Conservation (phyloP, 352 stramenopile species). For the Phytophthora megakarya region DNA sequence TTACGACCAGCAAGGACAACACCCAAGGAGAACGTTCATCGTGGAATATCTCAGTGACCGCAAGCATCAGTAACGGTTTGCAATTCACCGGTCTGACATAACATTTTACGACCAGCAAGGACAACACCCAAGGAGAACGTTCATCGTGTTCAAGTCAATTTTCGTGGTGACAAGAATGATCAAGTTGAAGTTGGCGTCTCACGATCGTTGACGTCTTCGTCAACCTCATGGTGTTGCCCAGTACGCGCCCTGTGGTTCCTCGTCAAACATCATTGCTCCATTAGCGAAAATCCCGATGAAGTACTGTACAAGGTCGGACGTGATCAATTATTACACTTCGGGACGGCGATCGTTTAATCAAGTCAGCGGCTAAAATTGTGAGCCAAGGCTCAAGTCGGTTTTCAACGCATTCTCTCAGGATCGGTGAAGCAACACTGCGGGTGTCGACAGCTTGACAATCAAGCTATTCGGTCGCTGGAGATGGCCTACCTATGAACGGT, state of each 20-base stretch:
- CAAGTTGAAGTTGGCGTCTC: conserved; percentile 2
- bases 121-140: not conserved
- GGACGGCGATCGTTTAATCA: too few species aligned
- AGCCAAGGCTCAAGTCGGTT: too few species aligned
- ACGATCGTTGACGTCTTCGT: conserved; percentile 2
- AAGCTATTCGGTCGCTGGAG: conserved; percentile 12
- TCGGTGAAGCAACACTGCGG: conserved; percentile 8
- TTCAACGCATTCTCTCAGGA: too few species aligned
- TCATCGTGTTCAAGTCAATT: conserved; percentile 5
- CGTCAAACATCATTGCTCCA: not conserved
- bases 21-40: not conserved
- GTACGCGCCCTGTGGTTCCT: conserved; percentile 13
- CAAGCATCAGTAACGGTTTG: conserved; percentile 21
- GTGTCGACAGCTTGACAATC: conserved; percentile 5
- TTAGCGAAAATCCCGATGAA: conserved; percentile 5
- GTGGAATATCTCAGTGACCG: conserved; percentile 17
- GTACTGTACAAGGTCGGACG: conserved; percentile 6
- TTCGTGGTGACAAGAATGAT: conserved; percentile 33
- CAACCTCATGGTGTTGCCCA: conserved; percentile 3
- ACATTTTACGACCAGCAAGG: conserved; percentile 3
- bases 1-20: not conserved
- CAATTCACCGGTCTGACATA: conserved; percentile 7
- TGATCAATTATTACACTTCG: too few species aligned
- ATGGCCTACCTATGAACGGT: conserved; percentile 6
- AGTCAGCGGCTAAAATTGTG: too few species aligned